Base-by-base conservation (phyloP, 306 rosid genomes). In the Vachellia collinsii region DNA sequence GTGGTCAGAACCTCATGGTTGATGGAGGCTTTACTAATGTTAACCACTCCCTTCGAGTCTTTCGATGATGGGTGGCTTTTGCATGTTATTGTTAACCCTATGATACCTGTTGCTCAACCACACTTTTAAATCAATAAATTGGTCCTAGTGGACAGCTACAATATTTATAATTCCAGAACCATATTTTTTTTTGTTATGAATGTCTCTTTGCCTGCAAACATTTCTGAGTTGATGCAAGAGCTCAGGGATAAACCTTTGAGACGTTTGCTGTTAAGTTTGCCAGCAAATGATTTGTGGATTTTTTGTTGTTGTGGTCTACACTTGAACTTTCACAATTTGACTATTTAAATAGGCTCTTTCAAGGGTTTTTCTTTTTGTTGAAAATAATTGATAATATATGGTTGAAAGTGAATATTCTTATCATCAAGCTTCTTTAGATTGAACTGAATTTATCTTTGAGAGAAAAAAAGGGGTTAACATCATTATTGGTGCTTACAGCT, bases 1-100 rank as follows among this genome's bases (percentile, higher is more conserved):
- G 97, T 73, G 97, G 94, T 62, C 84, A 66, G 58, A 94, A 94
- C 84, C 88, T 92, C 53, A 81, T 89, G 88, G 61, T 94, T 71
- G 97, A 94, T 82, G 97, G 98, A 25, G 98, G 97, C 46, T 87
- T 92, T 72, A 70, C 90, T 6, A 64, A 37, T 17, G 76, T 22
- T 47, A 94, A 79, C 79, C 97, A 94, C 85, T 73, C 83, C 0
- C 81, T 92, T 20, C 44, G 80, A 25, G 92, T 86, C 76, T 94
- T 92, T 75, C 86, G 92, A 71, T 90, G 87, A 94, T 59, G 78
- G 22, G 46, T 43, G 38, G 54, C 76, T 22, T 46, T 76, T 34
- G 16, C 12, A 1, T 61, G 76, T 19, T 44, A 20, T 20, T 62
- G 76, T 37, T 44, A 42, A 53, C 42, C 38, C 42, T 47, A 51